phyloP scores from a whole-genome alignment of 768 basidiomycete species.

The Epithele typhae region DNA sequence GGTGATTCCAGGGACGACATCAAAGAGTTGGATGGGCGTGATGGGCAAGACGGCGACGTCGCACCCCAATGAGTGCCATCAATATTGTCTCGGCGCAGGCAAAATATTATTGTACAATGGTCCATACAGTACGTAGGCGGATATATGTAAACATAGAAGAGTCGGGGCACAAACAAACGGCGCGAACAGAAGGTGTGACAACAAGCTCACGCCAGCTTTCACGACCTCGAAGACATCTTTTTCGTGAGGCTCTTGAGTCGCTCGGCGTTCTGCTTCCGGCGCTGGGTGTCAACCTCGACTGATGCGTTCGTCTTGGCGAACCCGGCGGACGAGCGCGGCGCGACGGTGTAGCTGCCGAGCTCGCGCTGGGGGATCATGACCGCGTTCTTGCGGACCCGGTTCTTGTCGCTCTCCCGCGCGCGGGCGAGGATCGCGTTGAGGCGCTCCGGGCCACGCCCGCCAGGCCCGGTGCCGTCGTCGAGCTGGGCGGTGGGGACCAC shows the following conservation, averaged over 20 bases:
- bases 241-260: constrained; percentile 60
- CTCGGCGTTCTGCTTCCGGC: constrained; percentile 72
- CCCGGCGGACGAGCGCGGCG: constrained; percentile 58
- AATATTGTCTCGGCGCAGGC: no score
- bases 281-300: constrained; percentile 70
- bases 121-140: no score
- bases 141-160: neutral
- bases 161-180: neutral
- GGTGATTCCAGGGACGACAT: no score
- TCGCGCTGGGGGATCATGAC: constrained; percentile 80
- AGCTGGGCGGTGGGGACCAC: constrained; percentile 56
- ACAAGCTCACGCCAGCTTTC: neutral
- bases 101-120: no score
- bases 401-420: constrained; percentile 64
- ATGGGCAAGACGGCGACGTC: no score
- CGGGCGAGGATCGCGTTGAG: constrained; percentile 67
- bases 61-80: no score
- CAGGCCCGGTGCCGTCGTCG: constrained; percentile 29
- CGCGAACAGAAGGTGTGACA: no score
- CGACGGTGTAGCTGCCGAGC: constrained; percentile 75
- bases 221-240: constrained; percentile 33
- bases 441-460: constrained; percentile 42
- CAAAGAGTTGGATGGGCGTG: no score
- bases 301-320: constrained; percentile 46
- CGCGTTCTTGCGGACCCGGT: constrained; percentile 68